phyloP scores from a whole-genome alignment of 192 early-diverging fungal species.

The Entomortierella parvispora region DNA sequence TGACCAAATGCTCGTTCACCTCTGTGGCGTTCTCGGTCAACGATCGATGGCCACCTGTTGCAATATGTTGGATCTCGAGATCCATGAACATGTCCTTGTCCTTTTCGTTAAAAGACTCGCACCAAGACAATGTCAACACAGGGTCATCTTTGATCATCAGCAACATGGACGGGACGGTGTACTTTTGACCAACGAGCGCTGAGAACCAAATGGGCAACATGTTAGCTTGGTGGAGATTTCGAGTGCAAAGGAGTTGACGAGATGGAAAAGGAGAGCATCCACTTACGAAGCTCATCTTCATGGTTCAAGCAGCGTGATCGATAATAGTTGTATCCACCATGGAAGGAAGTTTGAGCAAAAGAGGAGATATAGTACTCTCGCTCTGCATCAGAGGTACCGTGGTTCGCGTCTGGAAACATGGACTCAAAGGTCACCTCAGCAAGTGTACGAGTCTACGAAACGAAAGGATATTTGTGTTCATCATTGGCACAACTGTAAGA shows the following conservation, averaged over 20 bases:
- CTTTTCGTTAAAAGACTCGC: neutral
- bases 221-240: too few relatives aligned
- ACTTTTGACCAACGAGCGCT: conserved; percentile 13
- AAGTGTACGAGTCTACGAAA: neutral
- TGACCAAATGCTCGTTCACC: conserved; percentile 8
- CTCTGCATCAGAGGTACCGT: conserved; percentile 41
- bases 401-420: neutral
- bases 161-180: conserved; percentile 6
- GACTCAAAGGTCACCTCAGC: neutral
- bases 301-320: conserved; percentile 11
- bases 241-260: too few relatives aligned
- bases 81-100: neutral
- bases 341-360: conserved; percentile 53
- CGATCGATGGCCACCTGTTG: conserved; percentile 2
- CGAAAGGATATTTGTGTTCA: too few relatives aligned
- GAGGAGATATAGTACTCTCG: conserved; percentile 64
- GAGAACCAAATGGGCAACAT: too few relatives aligned
- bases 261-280: too few relatives aligned
- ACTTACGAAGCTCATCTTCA: conserved; percentile 24
- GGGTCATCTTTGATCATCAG: conserved; percentile 13
- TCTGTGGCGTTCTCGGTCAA: conserved; percentile 10
- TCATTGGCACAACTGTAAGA: too few relatives aligned
- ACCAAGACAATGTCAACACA: neutral
- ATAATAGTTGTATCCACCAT: conserved; percentile 71
- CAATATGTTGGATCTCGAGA: neutral